These are phyloP conservation scores for Podaxis sp. DNA, from an alignment of 768 basidiomycete genomes.

Conservation along the genomic window DNA sequence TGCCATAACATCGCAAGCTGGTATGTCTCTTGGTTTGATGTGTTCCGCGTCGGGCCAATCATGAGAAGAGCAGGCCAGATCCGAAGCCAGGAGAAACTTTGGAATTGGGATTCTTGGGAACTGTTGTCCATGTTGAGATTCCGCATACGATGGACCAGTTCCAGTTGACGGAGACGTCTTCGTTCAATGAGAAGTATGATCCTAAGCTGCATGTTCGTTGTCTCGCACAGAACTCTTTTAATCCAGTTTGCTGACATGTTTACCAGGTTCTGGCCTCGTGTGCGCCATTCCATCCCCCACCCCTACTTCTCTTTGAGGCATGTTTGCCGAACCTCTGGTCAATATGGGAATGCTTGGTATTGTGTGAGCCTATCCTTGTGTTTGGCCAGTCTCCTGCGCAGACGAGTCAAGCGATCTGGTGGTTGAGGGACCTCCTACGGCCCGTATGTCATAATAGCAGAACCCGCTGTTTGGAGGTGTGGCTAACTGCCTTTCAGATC, in stretches of 20 bases:
- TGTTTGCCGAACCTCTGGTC: slow-evolving; percentile 72
- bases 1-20: slow-evolving; percentile 85
- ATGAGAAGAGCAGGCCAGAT: slow-evolving; percentile 69
- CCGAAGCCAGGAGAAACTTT: slow-evolving; percentile 63
- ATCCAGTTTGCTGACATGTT: neutral
- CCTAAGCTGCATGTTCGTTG: slow-evolving; percentile 12
- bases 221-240: neutral
- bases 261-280: slow-evolving; percentile 67
- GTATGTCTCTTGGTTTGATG: slow-evolving; percentile 41
- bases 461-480: neutral
- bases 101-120: slow-evolving; percentile 84
- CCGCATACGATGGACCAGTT: slow-evolving; percentile 70
- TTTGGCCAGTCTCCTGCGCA: slow-evolving; percentile 77
- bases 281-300: slow-evolving; percentile 55
- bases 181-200: slow-evolving; percentile 51
- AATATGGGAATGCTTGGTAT: slow-evolving; percentile 90
- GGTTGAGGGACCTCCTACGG: slow-evolving; percentile 82
- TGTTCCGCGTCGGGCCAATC: slow-evolving; percentile 15
- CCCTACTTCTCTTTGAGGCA: slow-evolving; percentile 61
- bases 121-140: slow-evolving; percentile 68
- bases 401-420: slow-evolving; percentile 90
- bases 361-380: slow-evolving; percentile 88
- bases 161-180: slow-evolving; percentile 58
- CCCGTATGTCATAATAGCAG: slow-evolving; percentile 50
- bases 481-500: slow-evolving; percentile 45